These are phyloP conservation scores for Dictyostelium citrinum DNA, from an alignment of 78 protist species.

Conservation along the genomic window DNA sequence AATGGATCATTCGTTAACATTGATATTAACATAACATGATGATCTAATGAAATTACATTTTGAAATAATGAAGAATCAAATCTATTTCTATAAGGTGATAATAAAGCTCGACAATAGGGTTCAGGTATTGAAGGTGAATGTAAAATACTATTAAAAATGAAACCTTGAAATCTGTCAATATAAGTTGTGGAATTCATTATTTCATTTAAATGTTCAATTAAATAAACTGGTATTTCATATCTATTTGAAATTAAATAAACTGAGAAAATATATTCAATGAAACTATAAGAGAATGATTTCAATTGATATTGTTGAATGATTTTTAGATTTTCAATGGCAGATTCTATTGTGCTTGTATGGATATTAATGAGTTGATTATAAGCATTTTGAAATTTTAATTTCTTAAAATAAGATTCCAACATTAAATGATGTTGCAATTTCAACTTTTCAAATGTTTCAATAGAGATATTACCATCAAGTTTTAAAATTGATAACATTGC, in stretches of 20 bases:
- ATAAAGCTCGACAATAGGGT: neutral
- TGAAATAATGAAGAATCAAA: neutral
- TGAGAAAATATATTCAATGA: neutral
- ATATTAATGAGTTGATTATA: neutral
- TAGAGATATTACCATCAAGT: neutral
- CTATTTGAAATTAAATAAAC: neutral
- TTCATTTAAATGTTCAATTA: neutral
- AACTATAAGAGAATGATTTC: neutral
- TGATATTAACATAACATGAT: neutral
- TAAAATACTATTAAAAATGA: neutral
- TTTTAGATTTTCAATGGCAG: neutral
- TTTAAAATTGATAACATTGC: neutral
- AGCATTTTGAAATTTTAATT: neutral
- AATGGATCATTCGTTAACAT: neutral
- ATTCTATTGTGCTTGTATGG: neutral
- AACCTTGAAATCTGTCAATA: neutral
- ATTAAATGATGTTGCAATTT: neutral
- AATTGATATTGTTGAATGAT: neutral
- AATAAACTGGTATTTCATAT: neutral
- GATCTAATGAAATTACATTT: neutral
- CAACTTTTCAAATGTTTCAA: conserved; percentile 3
- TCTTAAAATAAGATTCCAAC: conserved; percentile 12
- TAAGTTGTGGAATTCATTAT: neutral
- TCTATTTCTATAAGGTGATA: neutral
- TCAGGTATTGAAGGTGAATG: neutral